Percentiles rank a stretch among this genome's conserved stretches.
These are phyloP conservation scores for Talaromyces sp. DNA, from an alignment of 2,329 filamentous ascomycete genomes.

Conservation along the genomic window DNA sequence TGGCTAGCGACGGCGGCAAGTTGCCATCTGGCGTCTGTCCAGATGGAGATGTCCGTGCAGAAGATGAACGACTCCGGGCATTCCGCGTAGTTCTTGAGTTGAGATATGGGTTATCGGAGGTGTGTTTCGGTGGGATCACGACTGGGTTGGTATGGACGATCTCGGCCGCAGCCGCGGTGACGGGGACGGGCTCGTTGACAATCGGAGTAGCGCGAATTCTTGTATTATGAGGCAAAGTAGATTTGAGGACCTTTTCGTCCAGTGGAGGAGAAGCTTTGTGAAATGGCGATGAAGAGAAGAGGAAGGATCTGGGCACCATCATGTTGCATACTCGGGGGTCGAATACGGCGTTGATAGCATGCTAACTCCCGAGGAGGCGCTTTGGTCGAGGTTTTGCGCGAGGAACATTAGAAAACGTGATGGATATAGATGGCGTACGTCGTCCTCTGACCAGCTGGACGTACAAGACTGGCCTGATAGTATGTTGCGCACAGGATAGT, in stretches of 20 bases:
- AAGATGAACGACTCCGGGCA: conserved; percentile 12
- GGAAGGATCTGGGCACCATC: conserved; percentile 38
- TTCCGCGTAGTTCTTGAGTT: conserved; percentile 15
- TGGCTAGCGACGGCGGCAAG: conserved; percentile 51
- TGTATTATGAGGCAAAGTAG: conserved; percentile 8
- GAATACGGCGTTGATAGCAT: conserved; percentile 12
- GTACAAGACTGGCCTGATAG: not conserved
- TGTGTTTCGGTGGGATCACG: conserved; percentile 30
- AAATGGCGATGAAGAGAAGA: conserved; percentile 27
- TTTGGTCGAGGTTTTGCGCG: conserved; percentile 33
- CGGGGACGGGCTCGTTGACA: conserved; percentile 14
- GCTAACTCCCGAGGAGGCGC: conserved; percentile 31
- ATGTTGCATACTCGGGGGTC: conserved; percentile 20
- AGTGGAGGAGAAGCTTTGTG: conserved; percentile 15
- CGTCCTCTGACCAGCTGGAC: not conserved
- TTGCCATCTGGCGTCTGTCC: conserved; percentile 31
- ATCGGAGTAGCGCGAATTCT: conserved; percentile 8
- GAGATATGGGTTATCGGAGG: conserved; percentile 10
- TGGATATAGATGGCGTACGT: not conserved
- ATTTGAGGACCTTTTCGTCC: conserved; percentile 12
- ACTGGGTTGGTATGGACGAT: conserved; percentile 26
- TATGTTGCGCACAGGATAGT: not conserved
- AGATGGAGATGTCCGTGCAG: conserved; percentile 21
- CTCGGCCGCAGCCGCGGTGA: conserved; percentile 8
- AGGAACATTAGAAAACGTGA: conserved; percentile 29